phyloP scores from a whole-genome alignment of 768 basidiomycete species.

The Naganishia randhawae region DNA sequence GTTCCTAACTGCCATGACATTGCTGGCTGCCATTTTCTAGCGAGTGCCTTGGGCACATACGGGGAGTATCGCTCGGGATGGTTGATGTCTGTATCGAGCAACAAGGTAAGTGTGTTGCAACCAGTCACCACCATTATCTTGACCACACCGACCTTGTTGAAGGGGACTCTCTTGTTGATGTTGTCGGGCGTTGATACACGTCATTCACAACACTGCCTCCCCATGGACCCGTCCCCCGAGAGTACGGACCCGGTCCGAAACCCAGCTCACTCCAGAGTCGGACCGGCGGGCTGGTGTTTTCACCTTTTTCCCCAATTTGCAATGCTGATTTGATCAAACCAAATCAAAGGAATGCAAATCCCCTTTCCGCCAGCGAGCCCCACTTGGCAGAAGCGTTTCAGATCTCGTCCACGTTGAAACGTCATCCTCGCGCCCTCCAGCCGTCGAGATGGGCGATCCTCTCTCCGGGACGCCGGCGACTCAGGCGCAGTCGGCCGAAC shows the following conservation, averaged over 20 bases:
- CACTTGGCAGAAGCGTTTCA: neutral
- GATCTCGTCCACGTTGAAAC: conserved; percentile 1
- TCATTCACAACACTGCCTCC: no score
- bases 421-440: neutral
- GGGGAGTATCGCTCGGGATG: neutral
- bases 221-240: no score
- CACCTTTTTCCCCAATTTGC: neutral
- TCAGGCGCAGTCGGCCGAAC: neutral
- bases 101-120: neutral
- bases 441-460: conserved; percentile 6
- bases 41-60: no score
- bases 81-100: neutral
- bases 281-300: neutral
- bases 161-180: no score
- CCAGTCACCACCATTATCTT: no score
- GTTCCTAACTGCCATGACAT: conserved; percentile 22
- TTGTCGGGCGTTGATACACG: neutral
- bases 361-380: neutral
- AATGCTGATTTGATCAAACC: neutral
- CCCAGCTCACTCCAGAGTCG: neutral
- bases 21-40: conserved; percentile 10
- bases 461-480: conserved; percentile 7
- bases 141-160: no score
- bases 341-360: conserved; percentile 7
- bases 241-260: neutral